These are phyloP conservation scores for Trichoderma brevicompactum DNA, from an alignment of 2,329 filamentous ascomycete species.

Conservation along the genomic window DNA sequence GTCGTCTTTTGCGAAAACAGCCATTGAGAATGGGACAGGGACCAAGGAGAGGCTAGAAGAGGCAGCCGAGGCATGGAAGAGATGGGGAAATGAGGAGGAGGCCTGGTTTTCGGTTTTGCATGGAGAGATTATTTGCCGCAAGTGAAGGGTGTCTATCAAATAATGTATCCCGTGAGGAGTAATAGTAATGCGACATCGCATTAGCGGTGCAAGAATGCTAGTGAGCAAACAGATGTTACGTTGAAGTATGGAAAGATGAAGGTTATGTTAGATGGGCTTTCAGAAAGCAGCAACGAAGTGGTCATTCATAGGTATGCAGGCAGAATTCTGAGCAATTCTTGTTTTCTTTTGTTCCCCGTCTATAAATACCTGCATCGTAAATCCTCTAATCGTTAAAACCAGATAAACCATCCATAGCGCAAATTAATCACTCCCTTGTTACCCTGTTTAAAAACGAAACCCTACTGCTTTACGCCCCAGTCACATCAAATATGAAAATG, in stretches of 20 bases:
- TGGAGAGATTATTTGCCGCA: slow-evolving; percentile 33
- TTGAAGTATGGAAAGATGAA: neutral
- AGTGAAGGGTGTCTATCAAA: neutral
- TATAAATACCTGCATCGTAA: neutral
- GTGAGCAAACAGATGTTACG: too few relatives aligned
- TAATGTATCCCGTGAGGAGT: neutral
- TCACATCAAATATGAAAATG: neutral
- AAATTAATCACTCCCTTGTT: neutral
- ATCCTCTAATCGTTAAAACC: neutral
- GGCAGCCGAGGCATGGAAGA: slow-evolving; percentile 25
- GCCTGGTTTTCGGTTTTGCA: slow-evolving; percentile 30
- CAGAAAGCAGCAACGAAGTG: neutral
- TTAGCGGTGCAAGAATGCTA: too few relatives aligned
- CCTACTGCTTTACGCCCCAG: neutral
- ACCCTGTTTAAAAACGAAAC: neutral
- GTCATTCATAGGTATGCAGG: neutral
- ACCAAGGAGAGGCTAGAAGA: slow-evolving; percentile 34
- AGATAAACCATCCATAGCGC: neutral
- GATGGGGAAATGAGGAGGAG: slow-evolving; percentile 29
- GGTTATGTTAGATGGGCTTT: neutral
- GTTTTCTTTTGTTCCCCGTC: neutral
- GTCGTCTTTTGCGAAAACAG: slow-evolving; percentile 32
- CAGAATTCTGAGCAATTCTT: neutral
- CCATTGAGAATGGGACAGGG: slow-evolving; percentile 27
- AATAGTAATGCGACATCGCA: too few relatives aligned